phyloP scores from a whole-genome alignment of 2,329 filamentous ascomycete genomes.

The Ceratocystis variospora region DNA sequence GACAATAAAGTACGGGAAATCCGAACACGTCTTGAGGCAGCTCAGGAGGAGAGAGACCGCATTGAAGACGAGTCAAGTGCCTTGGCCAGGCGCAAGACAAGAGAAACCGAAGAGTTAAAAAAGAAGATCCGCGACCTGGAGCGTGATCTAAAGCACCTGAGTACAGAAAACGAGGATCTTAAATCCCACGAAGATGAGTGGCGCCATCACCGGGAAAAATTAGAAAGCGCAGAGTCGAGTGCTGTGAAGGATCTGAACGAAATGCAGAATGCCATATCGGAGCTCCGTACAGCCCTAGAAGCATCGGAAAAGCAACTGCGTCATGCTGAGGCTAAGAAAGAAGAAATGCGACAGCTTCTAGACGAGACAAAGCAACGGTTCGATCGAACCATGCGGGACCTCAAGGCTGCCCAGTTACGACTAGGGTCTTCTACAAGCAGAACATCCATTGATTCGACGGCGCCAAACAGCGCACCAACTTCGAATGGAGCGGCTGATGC shows the following conservation, averaged over 20 bases:
- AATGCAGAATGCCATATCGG: constrained; percentile 59
- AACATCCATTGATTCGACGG: constrained; percentile 34
- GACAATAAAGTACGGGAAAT: constrained; percentile 77
- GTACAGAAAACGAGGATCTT: constrained; percentile 64
- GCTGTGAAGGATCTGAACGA: constrained; percentile 62
- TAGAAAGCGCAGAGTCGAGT: constrained; percentile 56
- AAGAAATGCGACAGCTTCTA: constrained; percentile 58
- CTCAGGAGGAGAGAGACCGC: constrained; percentile 84
- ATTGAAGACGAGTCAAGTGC: constrained; percentile 81
- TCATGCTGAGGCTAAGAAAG: constrained; percentile 70
- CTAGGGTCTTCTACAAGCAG: constrained; percentile 28
- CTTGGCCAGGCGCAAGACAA: constrained; percentile 57
- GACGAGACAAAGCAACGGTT: constrained; percentile 66
- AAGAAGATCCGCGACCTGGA: constrained; percentile 69
- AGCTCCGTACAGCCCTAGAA: constrained; percentile 68
- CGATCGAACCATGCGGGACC: constrained; percentile 63
- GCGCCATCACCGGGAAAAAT: constrained; percentile 57
- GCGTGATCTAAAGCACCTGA: constrained; percentile 54
- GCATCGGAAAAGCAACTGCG: constrained; percentile 72
- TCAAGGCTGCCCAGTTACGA: constrained; percentile 39
- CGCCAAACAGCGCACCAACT: constrained; percentile 21
- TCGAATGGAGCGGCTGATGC: constrained; percentile 31
- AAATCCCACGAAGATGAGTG: constrained; percentile 61
- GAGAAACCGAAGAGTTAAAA: constrained; percentile 79
- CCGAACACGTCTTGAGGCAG: constrained; percentile 73